phyloP scores from a whole-genome alignment of 2,329 filamentous ascomycete species.

The Fusarium sp. region DNA sequence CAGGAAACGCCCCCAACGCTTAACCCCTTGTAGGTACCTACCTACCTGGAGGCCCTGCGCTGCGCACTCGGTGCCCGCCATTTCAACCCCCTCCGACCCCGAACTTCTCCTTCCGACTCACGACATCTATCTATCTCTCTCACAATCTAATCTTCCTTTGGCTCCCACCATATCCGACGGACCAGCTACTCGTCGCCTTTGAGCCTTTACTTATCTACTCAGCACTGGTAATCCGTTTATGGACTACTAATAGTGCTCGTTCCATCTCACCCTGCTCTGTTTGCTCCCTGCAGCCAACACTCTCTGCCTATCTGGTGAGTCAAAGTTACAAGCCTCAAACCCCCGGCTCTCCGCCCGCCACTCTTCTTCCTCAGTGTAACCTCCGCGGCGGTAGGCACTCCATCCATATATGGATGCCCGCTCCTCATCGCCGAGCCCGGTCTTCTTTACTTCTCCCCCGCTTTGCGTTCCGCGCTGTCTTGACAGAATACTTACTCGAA shows the following conservation, averaged over 20 bases:
- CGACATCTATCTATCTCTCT: conserved; percentile 37
- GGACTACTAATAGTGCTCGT: conserved; percentile 36
- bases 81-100: conserved; percentile 45
- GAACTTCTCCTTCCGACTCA: conserved; percentile 42
- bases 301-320: conserved; percentile 42
- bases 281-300: conserved; percentile 12
- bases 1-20: conserved; percentile 25
- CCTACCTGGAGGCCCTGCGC: conserved; percentile 31
- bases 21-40: conserved; percentile 33
- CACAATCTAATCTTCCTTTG: conserved; percentile 41
- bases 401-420: conserved; percentile 41
- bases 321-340: conserved; percentile 27
- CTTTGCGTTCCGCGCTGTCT: conserved; percentile 27
- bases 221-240: conserved; percentile 35
- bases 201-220: conserved; percentile 1
- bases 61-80: conserved; percentile 42
- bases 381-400: conserved; percentile 35
- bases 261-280: background rate
- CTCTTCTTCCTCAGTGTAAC: conserved; percentile 32
- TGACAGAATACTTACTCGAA: conserved; percentile 38
- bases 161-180: conserved; percentile 33
- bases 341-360: conserved; percentile 34
- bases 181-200: conserved; percentile 18
- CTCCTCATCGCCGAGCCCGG: conserved; percentile 34
- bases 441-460: conserved; percentile 31